Evolutionary conservation across 352 stramenopile genomes (phyloP).

Genomic region (Pythium dissimile): DNA sequence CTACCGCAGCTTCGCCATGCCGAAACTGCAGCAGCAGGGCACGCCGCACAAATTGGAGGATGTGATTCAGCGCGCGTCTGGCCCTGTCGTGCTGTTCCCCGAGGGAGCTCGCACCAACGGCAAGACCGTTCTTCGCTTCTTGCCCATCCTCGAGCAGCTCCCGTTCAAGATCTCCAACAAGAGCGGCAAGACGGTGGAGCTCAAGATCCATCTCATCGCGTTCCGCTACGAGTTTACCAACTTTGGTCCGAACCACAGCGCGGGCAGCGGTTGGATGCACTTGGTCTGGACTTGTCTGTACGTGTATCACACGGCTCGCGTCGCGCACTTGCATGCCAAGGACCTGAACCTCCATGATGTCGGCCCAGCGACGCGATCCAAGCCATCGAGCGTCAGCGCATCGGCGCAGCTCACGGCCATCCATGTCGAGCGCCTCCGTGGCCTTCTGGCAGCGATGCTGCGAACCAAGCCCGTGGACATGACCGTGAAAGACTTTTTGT

Average conservation of each 20-base stretch:
- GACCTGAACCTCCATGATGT: constrained; percentile 55
- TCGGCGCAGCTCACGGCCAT: constrained; percentile 37
- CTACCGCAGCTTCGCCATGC: constrained; percentile 48
- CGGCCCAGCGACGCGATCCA: constrained; percentile 15
- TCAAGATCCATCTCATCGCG: constrained; percentile 63
- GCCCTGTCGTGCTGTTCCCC: constrained; percentile 70
- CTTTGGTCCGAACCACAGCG: constrained; percentile 73
- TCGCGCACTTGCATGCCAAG: constrained; percentile 58
- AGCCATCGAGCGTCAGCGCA: constrained; percentile 25
- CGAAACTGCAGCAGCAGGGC: constrained; percentile 7
- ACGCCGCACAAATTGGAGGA: constrained; percentile 58
- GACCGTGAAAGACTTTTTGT: constrained; percentile 62
- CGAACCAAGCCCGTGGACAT: constrained; percentile 75
- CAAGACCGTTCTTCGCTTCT: constrained; percentile 69
- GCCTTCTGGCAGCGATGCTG: constrained; percentile 72
- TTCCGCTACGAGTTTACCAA: constrained; percentile 80
- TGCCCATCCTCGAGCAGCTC: constrained; percentile 62
- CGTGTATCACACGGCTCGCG: constrained; percentile 60
- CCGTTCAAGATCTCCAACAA: constrained; percentile 26
- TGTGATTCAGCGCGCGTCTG: constrained; percentile 52
- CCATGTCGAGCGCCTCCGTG: constrained; percentile 62
- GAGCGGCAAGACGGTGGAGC: constrained; percentile 16
- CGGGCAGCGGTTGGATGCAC: constrained; percentile 49
- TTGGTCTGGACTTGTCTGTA: constrained; percentile 68
- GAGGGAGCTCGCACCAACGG: constrained; percentile 79